phyloP scores from a whole-genome alignment of 306 rosid species.

The Urtica urens region DNA sequence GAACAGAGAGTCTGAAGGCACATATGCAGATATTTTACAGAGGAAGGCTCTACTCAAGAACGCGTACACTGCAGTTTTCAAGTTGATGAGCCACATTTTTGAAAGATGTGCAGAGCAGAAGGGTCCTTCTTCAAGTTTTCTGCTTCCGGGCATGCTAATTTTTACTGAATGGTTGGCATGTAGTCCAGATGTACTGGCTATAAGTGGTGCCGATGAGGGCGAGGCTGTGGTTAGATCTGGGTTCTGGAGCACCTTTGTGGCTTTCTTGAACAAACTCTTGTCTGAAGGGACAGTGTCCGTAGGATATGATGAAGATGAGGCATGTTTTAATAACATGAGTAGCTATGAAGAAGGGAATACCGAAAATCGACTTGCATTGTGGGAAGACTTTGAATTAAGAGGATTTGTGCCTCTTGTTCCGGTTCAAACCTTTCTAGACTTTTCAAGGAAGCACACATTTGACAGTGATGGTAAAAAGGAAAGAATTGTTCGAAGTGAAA shows the following conservation, averaged over 20 bases:
- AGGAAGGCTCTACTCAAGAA: conserved; percentile 75
- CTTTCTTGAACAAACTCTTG: conserved; percentile 61
- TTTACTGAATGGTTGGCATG: conserved; percentile 95
- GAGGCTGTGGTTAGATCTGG: conserved; percentile 55
- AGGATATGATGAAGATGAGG: conserved; percentile 65
- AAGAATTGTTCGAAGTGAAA: conserved; percentile 48
- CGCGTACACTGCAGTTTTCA: conserved; percentile 74
- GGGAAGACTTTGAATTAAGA: conserved; percentile 92
- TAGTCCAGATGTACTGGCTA: conserved; percentile 54
- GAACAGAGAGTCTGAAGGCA: conserved; percentile 74
- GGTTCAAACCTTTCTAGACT: conserved; percentile 81
- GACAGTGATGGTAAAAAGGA: conserved; percentile 73
- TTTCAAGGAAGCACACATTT: conserved; percentile 66
- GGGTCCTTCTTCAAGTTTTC: conserved; percentile 64
- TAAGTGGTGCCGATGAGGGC: conserved; percentile 53
- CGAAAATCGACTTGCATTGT: conserved; percentile 75
- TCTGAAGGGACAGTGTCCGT: conserved; percentile 37
- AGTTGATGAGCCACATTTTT: conserved; percentile 60
- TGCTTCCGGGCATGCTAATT: conserved; percentile 78
- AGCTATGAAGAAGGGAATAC: conserved; percentile 88
- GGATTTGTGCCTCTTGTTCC: conserved; percentile 91
- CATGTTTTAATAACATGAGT: conserved; percentile 78
- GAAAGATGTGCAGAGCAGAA: conserved; percentile 58
- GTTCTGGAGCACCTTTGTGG: conserved; percentile 61
- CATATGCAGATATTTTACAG: conserved; percentile 85